Conservation (phyloP, 2,329 filamentous ascomycete genomes). For the Huntiella bhutanensis region DNA sequence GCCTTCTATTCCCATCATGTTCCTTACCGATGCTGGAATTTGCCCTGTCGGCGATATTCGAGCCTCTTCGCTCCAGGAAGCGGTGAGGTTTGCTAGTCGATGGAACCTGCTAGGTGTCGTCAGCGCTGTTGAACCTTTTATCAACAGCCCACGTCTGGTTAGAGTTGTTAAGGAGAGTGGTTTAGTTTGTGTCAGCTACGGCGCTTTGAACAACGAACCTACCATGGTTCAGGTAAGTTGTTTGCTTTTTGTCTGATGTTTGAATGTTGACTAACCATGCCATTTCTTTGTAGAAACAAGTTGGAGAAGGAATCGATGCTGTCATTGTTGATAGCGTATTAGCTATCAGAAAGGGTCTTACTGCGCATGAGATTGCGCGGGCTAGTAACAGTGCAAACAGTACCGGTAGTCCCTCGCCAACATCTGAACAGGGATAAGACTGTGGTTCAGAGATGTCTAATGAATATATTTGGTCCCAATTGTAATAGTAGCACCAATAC, state of each 20-base stretch:
- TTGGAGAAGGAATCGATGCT: constrained; percentile 87
- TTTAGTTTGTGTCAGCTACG: constrained; percentile 87
- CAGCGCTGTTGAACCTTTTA: constrained; percentile 68
- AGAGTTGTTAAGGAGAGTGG: constrained; percentile 87
- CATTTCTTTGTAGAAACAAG: constrained; percentile 47
- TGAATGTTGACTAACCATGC: constrained; percentile 1
- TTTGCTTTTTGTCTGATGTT: not conserved
- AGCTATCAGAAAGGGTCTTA: constrained; percentile 78
- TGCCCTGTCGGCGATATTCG: constrained; percentile 68
- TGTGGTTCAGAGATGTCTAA: no score
- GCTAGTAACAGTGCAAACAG: constrained; percentile 3
- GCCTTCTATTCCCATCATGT: constrained; percentile 86
- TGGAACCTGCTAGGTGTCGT: constrained; percentile 94
- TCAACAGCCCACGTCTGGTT: constrained; percentile 74
- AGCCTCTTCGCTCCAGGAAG: constrained; percentile 82
- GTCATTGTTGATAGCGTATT: constrained; percentile 94
- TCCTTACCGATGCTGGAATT: constrained; percentile 80
- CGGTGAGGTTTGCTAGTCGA: constrained; percentile 77
- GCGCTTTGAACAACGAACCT: constrained; percentile 74
- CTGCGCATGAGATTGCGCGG: constrained; percentile 19
- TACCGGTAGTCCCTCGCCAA: not conserved
- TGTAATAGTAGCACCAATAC: no score
- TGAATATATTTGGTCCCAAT: no score
- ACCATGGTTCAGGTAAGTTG: constrained; percentile 62
- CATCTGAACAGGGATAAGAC: not conserved